phyloP scores from a whole-genome alignment of 345 rosid species.

The Citrus maxima region DNA sequence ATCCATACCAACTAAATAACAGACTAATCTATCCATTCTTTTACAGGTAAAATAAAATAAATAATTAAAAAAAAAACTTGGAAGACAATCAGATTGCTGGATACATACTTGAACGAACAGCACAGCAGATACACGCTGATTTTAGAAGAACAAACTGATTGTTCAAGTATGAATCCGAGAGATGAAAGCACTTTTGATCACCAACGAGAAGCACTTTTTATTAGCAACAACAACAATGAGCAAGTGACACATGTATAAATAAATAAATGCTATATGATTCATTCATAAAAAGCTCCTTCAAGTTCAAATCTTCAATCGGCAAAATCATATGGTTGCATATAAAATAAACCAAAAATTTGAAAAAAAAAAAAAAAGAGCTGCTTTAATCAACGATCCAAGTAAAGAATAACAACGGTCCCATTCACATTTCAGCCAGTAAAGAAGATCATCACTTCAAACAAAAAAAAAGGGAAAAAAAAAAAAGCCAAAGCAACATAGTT shows the following conservation, averaged over 20 bases:
- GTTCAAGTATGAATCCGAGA: neutral
- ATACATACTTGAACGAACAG: neutral
- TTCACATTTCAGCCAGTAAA: slow-evolving; percentile 18
- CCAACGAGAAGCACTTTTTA: neutral
- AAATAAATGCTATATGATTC: neutral
- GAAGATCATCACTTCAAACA: neutral
- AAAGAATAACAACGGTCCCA: slow-evolving; percentile 33
- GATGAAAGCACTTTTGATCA: neutral
- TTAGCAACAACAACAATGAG: neutral
- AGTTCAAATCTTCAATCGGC: slow-evolving; percentile 1
- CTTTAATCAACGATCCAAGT: slow-evolving; percentile 33
- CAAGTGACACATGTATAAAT: neutral
- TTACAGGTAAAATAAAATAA: neutral
- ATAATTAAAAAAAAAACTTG: neutral
- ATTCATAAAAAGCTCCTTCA: slow-evolving; percentile 7
- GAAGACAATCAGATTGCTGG: neutral
- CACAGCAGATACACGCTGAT: neutral
- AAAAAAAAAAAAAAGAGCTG: neutral
- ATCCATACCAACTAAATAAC: neutral
- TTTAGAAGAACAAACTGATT: neutral
- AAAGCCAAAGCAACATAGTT: slow-evolving; percentile 14
- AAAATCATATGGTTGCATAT: neutral
- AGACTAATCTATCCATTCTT: neutral
- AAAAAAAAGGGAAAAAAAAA: neutral
- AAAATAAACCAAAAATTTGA: neutral